Evolutionary conservation across 164 flowering plant genomes (phyloP), one percentile per base, ranked within the genome.

Genomic region (Kalanchoe fedtschenkoi): DNA sequence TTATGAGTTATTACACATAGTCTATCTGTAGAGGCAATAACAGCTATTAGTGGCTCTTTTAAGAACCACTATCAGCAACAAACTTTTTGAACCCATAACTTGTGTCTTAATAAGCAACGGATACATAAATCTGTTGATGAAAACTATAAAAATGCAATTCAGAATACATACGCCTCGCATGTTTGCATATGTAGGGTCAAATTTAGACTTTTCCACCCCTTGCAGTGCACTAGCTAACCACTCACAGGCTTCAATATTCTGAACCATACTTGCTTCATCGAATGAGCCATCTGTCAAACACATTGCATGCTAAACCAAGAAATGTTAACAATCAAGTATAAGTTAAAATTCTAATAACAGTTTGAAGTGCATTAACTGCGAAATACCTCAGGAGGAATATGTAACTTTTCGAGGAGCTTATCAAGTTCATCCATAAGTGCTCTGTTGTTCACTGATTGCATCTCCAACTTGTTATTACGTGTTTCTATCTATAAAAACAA

Each of bases 361-460:
- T 32, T 58, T 37, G 44, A 61, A 43, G 53, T 60, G 38, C 63
- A 19, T 54, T 32, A 35, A 37, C 19, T 53, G 66, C 17, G 58
- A 60, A 66, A 65, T 73, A 95, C 99, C 89, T 95, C 96, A 44
- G 97, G 80, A 71, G 99, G 97, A 28, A 95, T 81, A 56, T 82
- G 85, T 69, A 91, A 43, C 28, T 91, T 76, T 42, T 84, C 96
- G 71, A 91, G 83, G 74, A 95, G 96, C 72, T 81, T 95, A 68
- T 91, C 97, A 65, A 95, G 96, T 71, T 91, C 99, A 65, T 83
- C 83, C 71, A 91, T 81, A 58, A 91, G 86, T 38, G 84, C 61
- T 77, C 81, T 87, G 65, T 91, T 95, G 69, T 95, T 95, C 54
- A 91, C 91, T 63, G 99, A 91, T 71, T 91, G 99, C 90, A 85